Percentiles rank a stretch among this genome's conserved stretches.
Conservation (phyloP, 2,329 filamentous ascomycete species). For the Fusarium pilosicola region DNA sequence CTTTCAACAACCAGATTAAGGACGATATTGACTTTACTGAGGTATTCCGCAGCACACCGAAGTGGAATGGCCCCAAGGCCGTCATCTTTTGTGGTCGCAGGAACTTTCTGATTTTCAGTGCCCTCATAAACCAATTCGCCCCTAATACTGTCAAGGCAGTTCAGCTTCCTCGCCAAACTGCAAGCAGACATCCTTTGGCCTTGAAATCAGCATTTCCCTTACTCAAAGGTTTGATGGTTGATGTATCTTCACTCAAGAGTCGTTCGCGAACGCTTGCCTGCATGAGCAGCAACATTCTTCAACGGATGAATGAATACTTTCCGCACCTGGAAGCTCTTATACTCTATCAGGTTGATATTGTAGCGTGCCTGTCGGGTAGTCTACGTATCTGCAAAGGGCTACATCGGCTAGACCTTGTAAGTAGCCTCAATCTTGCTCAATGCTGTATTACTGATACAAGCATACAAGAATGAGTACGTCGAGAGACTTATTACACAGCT, state of each 20-base stretch:
- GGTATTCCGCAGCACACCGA: accelerated
- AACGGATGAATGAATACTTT: too few species aligned
- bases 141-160: too few species aligned
- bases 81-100: accelerated
- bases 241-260: accelerated
- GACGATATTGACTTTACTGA: too few species aligned
- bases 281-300: neutral
- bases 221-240: too few species aligned
- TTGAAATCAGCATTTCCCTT: too few species aligned
- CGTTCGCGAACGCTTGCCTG: neutral
- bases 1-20: too few species aligned
- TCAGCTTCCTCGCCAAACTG: accelerated
- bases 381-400: too few species aligned
- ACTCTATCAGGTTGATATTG: too few species aligned
- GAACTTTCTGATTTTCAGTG: accelerated
- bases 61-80: too few species aligned
- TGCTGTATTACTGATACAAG: neutral
- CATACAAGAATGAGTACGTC: accelerated
- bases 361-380: too few species aligned
- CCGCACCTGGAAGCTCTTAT: neutral
- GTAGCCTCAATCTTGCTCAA: neutral
- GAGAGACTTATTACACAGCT: neutral
- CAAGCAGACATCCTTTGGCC: accelerated
- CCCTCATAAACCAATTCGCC: too few species aligned
- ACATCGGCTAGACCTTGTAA: neutral